Base-by-base conservation (phyloP, 495 filamentous ascomycete genomes). In the Tuber calosporum region DNA sequence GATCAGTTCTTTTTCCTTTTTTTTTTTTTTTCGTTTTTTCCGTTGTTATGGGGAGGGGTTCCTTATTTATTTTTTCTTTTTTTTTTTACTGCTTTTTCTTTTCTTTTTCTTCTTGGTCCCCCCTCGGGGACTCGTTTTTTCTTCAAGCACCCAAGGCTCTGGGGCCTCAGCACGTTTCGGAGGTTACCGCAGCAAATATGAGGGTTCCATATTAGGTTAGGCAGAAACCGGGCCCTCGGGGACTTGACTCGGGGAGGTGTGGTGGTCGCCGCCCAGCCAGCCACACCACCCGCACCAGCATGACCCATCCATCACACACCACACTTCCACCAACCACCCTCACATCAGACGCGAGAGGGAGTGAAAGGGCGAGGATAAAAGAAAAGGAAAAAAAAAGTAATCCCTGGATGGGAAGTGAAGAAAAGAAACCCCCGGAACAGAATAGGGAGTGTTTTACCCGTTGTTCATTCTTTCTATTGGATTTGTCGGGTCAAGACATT, bases 201-300 rank as follows among this genome's bases (percentile, higher is more conserved):
- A 5, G 39, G 53, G 68, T 30, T 45, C 74, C 70, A 34, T n/a
- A 75, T 73, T 73, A 38, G 74, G 76, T 38, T 70, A 71, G 74
- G 62, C 48, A 70, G 58, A 66, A 71, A 70, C 76, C 70, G 72
- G 75, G 76, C 67, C 74, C 74, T 78, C 76, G 70, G 76, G 76
- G 76, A 78, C 76, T 77, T 78, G 70, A 77, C 76, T 78, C 74
- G 74, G 76, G 70, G 76, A 78, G 70, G 73, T 78, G 76, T 74
- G 40, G 66, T 67, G 69, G 48, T 67, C 34, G n/a, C 26, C 30
- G 37, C 36, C 34, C 36, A 69, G n/a, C 67, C 34, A 38, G 20
- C 67, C 37, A 41, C 40, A 38, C 40, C 67, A 22, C 67, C 34
- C 34, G 9, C 34, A 38, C 67, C 26, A 38, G 37, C 67, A 38